Conservation (phyloP, 441 rosid genomes). For the Syzygium syzygioides region DNA sequence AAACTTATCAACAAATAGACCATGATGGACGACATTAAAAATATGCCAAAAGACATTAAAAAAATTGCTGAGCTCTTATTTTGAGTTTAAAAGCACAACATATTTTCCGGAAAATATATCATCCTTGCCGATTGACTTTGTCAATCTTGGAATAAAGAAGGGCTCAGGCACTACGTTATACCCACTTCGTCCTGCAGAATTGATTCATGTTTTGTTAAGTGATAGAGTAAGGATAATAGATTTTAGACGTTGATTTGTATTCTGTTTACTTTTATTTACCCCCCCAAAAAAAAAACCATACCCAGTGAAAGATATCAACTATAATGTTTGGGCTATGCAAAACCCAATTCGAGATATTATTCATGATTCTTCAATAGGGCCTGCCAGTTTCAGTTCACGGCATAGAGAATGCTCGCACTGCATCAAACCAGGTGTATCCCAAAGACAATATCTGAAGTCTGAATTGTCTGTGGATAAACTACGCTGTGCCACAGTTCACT, state of each 20-base stretch:
- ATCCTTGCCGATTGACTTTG: background rate
- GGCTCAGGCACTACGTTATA: too few species aligned
- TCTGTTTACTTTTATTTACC: background rate
- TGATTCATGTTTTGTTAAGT: background rate
- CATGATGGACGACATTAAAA: background rate
- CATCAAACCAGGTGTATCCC: background rate
- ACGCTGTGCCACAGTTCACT: background rate
- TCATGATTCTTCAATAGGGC: background rate
- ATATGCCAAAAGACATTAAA: background rate
- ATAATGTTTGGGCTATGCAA: background rate
- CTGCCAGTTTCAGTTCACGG: background rate
- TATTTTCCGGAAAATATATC: background rate
- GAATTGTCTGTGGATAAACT: background rate
- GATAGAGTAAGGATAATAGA: background rate
- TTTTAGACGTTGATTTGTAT: background rate
- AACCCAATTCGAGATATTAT: fast-evolving
- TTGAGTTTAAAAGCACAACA: background rate
- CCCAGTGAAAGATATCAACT: background rate
- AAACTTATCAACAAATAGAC: background rate
- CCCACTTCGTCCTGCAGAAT: background rate
- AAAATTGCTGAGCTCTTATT: background rate
- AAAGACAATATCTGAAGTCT: background rate
- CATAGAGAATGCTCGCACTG: background rate
- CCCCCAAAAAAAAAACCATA: background rate
- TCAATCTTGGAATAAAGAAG: background rate